Evolutionary conservation across 306 rosid species (phyloP), one percentile per base, ranked within the genome.

Genomic region (Cercis canadensis): DNA sequence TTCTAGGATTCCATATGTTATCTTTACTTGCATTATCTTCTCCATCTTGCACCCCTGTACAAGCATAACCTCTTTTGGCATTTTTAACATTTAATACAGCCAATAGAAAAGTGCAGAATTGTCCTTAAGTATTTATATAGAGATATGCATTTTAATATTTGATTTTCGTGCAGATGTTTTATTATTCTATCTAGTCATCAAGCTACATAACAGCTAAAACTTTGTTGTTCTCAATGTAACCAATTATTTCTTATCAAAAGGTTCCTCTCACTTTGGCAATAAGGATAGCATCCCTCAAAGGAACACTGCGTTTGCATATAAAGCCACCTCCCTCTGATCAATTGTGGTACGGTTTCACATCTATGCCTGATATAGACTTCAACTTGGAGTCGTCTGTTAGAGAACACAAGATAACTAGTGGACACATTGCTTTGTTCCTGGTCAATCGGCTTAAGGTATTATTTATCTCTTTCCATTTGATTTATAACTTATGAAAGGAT

Each of bases 291-390:
- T 89, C 96, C 54, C 91, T 90, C 57, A 83, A 84, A 81, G 97
- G 98, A 75, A 90, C 96, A 54, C 44, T 94, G 72, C 94, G 92
- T 57, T 70, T 94, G 69, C 95, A 87, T 60, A 83, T 94, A 84
- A 94, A 91, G 82, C 96, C 97, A 10, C 99, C 99, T 75, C 99
- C 99, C 47, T 86, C 96, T 15, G 97, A 94, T 83, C 92, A 84
- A 44, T 54, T 94, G 73, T 94, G 99, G 97, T 86, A 81, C 77
- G 77, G 88, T 76, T 94, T 94, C 84, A 94, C 97, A 54, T 91
- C 82, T 69, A 91, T 94, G 99, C 99, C 99, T 7, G 85, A 89
- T 59, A 75, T 94, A 46, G 92, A 87, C 60, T 84, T 94, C 70
- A 82, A 67, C 79, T 58, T 91, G 89, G 99, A 84, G 73, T 91